These are phyloP conservation scores for Leccinum boreale DNA, from an alignment of 768 basidiomycete species.

Conservation along the genomic window DNA sequence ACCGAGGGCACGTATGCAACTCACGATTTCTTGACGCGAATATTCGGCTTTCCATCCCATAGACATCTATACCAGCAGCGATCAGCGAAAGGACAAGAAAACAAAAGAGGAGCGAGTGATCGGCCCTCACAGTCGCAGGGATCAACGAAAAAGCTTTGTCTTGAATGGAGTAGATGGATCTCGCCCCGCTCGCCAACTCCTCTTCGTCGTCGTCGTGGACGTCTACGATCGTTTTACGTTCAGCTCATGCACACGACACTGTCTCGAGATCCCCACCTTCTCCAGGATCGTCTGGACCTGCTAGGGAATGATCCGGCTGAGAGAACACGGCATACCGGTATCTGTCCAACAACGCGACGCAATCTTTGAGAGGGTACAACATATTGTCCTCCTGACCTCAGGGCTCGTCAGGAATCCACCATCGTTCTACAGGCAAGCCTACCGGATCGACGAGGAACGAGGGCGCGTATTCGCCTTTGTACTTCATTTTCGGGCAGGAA, in stretches of 20 bases:
- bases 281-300: conserved; percentile 27
- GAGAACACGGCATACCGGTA: conserved; percentile 71
- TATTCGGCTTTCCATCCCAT: conserved; percentile 29
- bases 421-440: conserved; percentile 13
- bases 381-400: conserved; percentile 63
- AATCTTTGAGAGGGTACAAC: conserved; percentile 68
- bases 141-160: conserved; percentile 19
- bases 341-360: conserved; percentile 58
- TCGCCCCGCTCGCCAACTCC: conserved; percentile 19
- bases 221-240: conserved; percentile 12
- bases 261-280: conserved; percentile 20
- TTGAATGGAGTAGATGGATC: conserved; percentile 24
- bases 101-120: neutral
- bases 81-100: conserved; percentile 2
- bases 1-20: conserved; percentile 46
- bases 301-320: conserved; percentile 52
- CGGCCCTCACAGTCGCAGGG: conserved; percentile 23
- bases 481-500: conserved; percentile 91
- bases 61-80: conserved; percentile 14
- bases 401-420: conserved; percentile 1
- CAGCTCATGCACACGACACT: neutral
- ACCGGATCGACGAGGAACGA: conserved; percentile 89
- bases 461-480: conserved; percentile 91
- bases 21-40: conserved; percentile 33
- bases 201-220: conserved; percentile 14